These are phyloP conservation scores for Silene uniflora DNA, from an alignment of 148 eudicot genomes.

Conservation along the genomic window DNA sequence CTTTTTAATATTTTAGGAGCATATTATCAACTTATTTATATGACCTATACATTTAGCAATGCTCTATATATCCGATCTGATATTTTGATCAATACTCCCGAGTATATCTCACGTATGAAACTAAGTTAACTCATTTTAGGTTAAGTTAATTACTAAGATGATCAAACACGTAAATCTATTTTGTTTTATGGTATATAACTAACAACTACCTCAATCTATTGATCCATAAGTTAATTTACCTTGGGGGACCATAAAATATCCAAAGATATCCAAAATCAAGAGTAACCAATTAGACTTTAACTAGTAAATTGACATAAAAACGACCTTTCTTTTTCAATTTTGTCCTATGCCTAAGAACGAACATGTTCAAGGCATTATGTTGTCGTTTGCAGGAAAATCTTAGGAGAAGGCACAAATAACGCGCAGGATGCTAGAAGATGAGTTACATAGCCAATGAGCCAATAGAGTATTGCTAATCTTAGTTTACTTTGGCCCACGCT, in stretches of 20 bases:
- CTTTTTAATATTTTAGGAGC: no score
- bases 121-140: no score
- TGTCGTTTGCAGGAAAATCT: constrained; percentile 9
- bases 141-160: no score
- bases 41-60: no score
- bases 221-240: not conserved
- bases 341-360: not conserved
- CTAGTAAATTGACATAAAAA: constrained; percentile 14
- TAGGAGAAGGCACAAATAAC: constrained; percentile 11
- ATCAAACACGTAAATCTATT: no score
- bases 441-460: not conserved
- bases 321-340: constrained; percentile 7
- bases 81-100: no score
- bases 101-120: no score
- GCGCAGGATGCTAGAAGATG: constrained; percentile 12
- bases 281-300: constrained; percentile 12
- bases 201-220: not conserved
- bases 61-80: no score
- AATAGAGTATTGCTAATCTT: not conserved
- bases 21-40: no score
- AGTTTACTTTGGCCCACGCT: not conserved
- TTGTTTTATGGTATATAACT: no score
- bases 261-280: constrained; percentile 20
- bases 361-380: constrained; percentile 9
- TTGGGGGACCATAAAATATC: constrained; percentile 12